Evolutionary conservation across 2,329 filamentous ascomycete species (phyloP), one percentile per base, ranked within the genome.

Genomic region (Cryphonectria nitschkei): DNA sequence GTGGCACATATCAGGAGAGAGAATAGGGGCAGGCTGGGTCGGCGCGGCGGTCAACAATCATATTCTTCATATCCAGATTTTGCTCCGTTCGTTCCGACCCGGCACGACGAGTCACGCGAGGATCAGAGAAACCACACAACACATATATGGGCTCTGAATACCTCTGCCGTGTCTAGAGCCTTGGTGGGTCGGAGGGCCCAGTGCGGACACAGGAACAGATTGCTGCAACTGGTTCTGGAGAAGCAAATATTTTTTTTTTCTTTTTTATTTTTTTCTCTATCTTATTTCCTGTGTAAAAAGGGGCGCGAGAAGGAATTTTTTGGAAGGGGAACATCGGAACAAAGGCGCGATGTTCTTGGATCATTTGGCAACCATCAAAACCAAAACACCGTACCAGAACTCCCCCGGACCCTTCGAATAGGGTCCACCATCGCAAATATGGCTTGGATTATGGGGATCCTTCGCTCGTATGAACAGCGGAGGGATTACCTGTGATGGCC

Each of bases 201-300:
- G 67, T 11, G 65, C 61, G 34, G 52, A 54, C 46, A 39, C 60
- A 68, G 70, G 58, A 70, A 70, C 70, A 70, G 50, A 52, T 63
- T 58, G 65, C 65, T 50, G 43, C 54, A 60, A 46, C 43, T 70
- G 65, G 61, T 72, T 65, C 68, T 68, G 62, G 39, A 22, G 68
- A 54, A 61, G 60, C 26, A 16, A 46, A 34, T 29, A 29, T 65
- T 65, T 62, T 72, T 68, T 68, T 72, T 61, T 58, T 39, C 7
- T 7, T 63, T 63, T 68, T 66, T n/a, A n/a, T 50, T 11, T 50
- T 19, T 22, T 69, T 72, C 54, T 50, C 9, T n/a, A n/a, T 56
- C 65, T 66, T 72, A 68, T 72, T 72, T 68, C 60, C 65, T 72
- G 58, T 72, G 67, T 67, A 64, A 71, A 66, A 60, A 50, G 54